Evolutionary conservation across 164 flowering plant genomes (phyloP), one percentile per base, ranked within the genome.

Genomic region (Magnolia kwangsiensis): DNA sequence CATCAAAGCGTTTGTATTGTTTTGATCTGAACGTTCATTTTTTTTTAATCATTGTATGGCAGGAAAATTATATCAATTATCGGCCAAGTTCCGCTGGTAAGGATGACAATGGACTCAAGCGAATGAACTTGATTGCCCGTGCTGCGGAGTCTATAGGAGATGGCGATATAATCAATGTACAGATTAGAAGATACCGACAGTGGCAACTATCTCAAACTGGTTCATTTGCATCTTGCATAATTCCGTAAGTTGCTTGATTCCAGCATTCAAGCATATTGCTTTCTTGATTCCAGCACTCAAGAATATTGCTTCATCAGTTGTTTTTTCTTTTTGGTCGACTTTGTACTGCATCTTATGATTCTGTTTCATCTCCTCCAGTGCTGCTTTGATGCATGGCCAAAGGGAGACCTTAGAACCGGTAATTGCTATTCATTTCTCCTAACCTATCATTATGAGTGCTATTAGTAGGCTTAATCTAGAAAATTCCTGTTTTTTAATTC

Each of bases 131-230:
- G 78, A 79, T 94, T 83, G 99, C 98, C 55, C 97, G 90, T 75
- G 93, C 99, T 81, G 97, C 99, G 18, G 99, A 96, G 76, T 96
- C 98, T 75, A 94, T 96, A 77, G 94, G 86, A 49, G 90, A 90
- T 86, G 98, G 97, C 27, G 99, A 96, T 82, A 91, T 96, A 76
- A 71, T 92, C 68, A 94, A 92, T 88, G 98, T 91, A 73, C 98
- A 94, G 83, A 96, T 96, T 67, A 87, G 98, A 74, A 88, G 96
- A 88, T 90, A 92, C 80, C 86, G 90, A 37, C 97, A 91, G 81
- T 96, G 99, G 98, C 99, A 94, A 75, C 98, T 94, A 31, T 90
- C 91, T 76, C 98, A 85, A 82, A 70, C 84, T 83, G 76, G 96
- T 68, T 83, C 81, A 51, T 79, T 94, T 76, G 80, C 92, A 27